A percentile compares a stretch with the other conserved stretches of the same genome.
Evolutionary conservation across 2,329 filamentous ascomycete species (phyloP).

Genomic region (Fusarium nodosum): DNA sequence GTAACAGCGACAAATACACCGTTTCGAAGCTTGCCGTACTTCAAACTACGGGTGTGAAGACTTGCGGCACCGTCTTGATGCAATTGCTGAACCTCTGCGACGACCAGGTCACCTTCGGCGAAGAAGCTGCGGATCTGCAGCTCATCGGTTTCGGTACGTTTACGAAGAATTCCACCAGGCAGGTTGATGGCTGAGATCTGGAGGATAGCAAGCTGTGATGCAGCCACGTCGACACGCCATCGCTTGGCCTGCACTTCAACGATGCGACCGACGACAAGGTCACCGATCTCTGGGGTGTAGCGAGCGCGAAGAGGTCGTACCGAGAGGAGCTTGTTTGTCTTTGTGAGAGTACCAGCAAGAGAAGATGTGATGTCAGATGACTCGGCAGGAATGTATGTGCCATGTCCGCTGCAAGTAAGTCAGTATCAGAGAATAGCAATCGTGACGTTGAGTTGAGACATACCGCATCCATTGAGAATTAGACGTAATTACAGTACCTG

Average conservation of each 20-base stretch:
- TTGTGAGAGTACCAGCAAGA: slow-evolving; percentile 88
- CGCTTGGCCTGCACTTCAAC: slow-evolving; percentile 92
- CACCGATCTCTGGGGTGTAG: slow-evolving; percentile 96
- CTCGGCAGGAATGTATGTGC: slow-evolving; percentile 79
- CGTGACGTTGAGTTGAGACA: slow-evolving; percentile 36
- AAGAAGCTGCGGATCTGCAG: slow-evolving; percentile 98
- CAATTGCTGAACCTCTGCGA: slow-evolving; percentile 93
- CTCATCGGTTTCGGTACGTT: slow-evolving; percentile 95
- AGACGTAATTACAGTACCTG: slow-evolving; percentile 87
- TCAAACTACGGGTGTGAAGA: slow-evolving; percentile 89
- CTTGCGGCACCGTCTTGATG: slow-evolving; percentile 88
- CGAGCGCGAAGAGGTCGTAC: slow-evolving; percentile 90
- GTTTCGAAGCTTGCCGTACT: slow-evolving; percentile 96
- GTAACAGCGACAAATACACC: slow-evolving; percentile 87
- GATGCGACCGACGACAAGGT: slow-evolving; percentile 93
- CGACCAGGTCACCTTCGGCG: slow-evolving; percentile 90
- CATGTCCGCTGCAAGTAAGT: slow-evolving; percentile 77
- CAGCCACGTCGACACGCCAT: slow-evolving; percentile 96
- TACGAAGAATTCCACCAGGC: slow-evolving; percentile 90
- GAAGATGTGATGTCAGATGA: slow-evolving; percentile 84
- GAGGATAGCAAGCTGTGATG: slow-evolving; percentile 85
- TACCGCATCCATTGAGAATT: slow-evolving; percentile 97
- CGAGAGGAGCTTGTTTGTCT: slow-evolving; percentile 96
- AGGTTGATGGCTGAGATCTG: slow-evolving; percentile 93
- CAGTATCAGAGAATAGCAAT: slow-evolving; percentile 17